Evolutionary conservation across 768 basidiomycete genomes (phyloP).

Genomic region (Podaxis rugospora): DNA sequence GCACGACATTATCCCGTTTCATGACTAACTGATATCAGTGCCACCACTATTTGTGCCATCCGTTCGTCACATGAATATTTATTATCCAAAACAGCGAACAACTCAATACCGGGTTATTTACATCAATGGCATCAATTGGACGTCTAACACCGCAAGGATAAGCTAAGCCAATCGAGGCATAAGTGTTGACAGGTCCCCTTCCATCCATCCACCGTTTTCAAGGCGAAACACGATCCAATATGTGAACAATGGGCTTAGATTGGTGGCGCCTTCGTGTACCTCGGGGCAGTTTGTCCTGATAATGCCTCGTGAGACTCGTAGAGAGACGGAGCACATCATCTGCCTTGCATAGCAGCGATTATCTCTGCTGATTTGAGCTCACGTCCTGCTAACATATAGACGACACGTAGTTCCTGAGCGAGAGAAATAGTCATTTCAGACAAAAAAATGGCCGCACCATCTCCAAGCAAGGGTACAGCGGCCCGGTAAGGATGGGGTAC

Average conservation of each 20-base stretch:
- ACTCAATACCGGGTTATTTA: too few relatives aligned
- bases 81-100: too few relatives aligned
- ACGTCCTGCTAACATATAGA: conserved; percentile 11
- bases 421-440: not conserved
- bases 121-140: too few relatives aligned
- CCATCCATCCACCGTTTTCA: not conserved
- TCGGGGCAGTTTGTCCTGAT: not conserved
- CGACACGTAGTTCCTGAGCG: conserved; percentile 14
- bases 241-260: not conserved
- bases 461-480: not conserved
- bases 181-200: not conserved
- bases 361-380: conserved; percentile 15
- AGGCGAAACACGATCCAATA: not conserved
- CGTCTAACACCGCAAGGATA: too few relatives aligned
- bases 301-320: not conserved
- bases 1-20: too few relatives aligned
- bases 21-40: too few relatives aligned
- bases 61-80: too few relatives aligned
- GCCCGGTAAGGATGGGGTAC: not conserved
- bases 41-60: too few relatives aligned
- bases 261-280: not conserved
- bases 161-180: too few relatives aligned
- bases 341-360: not conserved
- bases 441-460: not conserved
- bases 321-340: not conserved